A percentile compares a stretch with the other conserved stretches of the same genome.
phyloP scores from a whole-genome alignment of 805 yeast species.

The Schwanniomyces pseudopolymorphus region DNA sequence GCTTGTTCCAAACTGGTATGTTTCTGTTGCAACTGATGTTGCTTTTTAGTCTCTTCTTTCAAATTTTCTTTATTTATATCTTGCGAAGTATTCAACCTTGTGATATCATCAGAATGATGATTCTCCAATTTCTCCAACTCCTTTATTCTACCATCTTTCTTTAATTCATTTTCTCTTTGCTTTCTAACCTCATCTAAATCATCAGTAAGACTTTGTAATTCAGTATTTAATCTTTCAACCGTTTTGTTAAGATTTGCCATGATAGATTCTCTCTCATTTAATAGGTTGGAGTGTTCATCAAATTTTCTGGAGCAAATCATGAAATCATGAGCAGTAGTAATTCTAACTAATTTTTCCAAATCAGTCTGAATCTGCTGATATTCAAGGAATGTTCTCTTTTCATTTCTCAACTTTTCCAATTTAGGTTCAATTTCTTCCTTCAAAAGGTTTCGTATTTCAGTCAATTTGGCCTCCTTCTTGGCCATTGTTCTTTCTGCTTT shows the following conservation, averaged over 20 bases:
- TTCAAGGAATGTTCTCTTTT: slow-evolving; percentile 80
- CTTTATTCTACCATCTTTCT: slow-evolving; percentile 59
- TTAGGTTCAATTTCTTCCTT: slow-evolving; percentile 92
- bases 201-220: slow-evolving; percentile 56
- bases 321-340: slow-evolving; percentile 79
- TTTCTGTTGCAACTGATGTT: slow-evolving; percentile 29
- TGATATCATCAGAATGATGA: slow-evolving; percentile 57
- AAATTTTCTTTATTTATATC: slow-evolving; percentile 59
- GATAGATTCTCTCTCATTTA: slow-evolving; percentile 40
- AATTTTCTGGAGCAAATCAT: slow-evolving; percentile 39
- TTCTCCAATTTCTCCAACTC: slow-evolving; percentile 59
- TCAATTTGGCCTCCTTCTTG: slow-evolving; percentile 82
- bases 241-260: slow-evolving; percentile 42
- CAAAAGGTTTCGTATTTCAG: slow-evolving; percentile 69
- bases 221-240: slow-evolving; percentile 49
- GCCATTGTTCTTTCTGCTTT: slow-evolving; percentile 90
- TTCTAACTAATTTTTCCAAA: slow-evolving; percentile 68
- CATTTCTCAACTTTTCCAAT: slow-evolving; percentile 73
- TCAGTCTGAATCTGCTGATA: slow-evolving; percentile 83
- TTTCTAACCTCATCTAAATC: slow-evolving; percentile 57
- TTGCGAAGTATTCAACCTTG: slow-evolving; percentile 64
- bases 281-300: slow-evolving; percentile 41
- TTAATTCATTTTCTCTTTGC: slow-evolving; percentile 56
- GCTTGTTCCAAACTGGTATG: slow-evolving; percentile 30
- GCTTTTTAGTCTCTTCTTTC: slow-evolving; percentile 49